These are phyloP conservation scores for Penicillium cataractarum DNA, from an alignment of 495 filamentous ascomycete species.

Conservation along the genomic window DNA sequence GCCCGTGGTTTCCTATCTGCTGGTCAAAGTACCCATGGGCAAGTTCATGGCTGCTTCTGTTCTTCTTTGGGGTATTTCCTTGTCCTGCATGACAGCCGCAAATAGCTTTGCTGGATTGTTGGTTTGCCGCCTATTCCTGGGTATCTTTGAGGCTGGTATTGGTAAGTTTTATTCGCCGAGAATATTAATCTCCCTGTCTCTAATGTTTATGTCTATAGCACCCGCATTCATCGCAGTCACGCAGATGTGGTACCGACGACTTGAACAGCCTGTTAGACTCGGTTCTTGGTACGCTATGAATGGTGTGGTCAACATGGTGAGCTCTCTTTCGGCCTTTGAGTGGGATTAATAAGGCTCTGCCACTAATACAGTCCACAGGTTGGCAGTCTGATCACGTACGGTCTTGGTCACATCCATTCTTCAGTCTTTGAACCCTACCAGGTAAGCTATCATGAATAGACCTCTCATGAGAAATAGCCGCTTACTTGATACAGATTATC, in stretches of 20 bases:
- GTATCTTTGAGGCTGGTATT: constrained; percentile 61
- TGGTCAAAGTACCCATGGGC: constrained; percentile 44
- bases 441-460: constrained; percentile 20
- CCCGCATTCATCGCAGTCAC: constrained; percentile 63
- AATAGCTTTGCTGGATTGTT: constrained; percentile 58
- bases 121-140: constrained; percentile 62
- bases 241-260: constrained; percentile 65
- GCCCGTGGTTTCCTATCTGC: constrained; percentile 41
- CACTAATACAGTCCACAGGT: constrained; percentile 25
- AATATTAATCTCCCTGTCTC: not conserved
- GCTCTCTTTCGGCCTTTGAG: constrained; percentile 1
- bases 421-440: constrained; percentile 59
- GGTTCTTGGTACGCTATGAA: constrained; percentile 67
- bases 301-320: constrained; percentile 56
- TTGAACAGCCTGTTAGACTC: constrained; percentile 61
- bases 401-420: constrained; percentile 61
- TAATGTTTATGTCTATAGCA: constrained; percentile 34
- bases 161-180: constrained; percentile 28
- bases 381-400: constrained; percentile 57
- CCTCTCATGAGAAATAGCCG: constrained; percentile 10
- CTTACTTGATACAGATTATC: constrained; percentile 44
- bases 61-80: constrained; percentile 59
- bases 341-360: not conserved
- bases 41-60: constrained; percentile 62
- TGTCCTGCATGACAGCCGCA: constrained; percentile 60